A percentile compares a stretch with the other conserved stretches of the same genome.
Conservation (phyloP, 371 early-diverging fungal species). For the Rhizopus delemar region DNA sequence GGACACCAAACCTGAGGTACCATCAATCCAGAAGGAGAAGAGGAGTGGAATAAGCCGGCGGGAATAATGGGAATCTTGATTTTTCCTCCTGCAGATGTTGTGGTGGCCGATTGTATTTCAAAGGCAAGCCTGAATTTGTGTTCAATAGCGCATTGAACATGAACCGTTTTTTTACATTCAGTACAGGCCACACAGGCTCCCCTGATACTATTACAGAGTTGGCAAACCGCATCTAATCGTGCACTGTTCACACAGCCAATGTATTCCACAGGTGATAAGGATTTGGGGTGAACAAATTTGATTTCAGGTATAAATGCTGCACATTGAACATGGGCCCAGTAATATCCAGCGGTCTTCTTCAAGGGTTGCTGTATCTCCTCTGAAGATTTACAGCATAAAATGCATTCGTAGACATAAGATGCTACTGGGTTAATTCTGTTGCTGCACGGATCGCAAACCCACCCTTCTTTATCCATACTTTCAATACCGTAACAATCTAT, state of each 20-base stretch:
- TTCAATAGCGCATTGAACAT: conserved; percentile 55
- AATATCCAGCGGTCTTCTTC: conserved; percentile 83
- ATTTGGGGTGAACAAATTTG: conserved; percentile 61
- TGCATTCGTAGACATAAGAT: conserved; percentile 65
- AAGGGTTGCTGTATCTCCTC: conserved; percentile 58
- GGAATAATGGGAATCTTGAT: conserved; percentile 24
- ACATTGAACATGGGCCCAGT: conserved; percentile 95
- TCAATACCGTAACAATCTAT: conserved; percentile 57
- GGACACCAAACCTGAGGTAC: conserved; percentile 57
- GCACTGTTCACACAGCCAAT: conserved; percentile 65
- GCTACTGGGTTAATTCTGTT: conserved; percentile 61
- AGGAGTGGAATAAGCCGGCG: conserved; percentile 23
- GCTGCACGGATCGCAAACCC: conserved; percentile 67
- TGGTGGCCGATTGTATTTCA: conserved; percentile 34
- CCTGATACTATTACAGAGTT: conserved; percentile 43
- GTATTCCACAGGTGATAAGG: conserved; percentile 78
- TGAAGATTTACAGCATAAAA: conserved; percentile 53
- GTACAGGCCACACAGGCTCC: conserved; percentile 50
- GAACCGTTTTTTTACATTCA: conserved; percentile 42
- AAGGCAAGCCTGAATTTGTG: conserved; percentile 47
- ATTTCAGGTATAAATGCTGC: conserved; percentile 83
- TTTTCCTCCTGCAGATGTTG: conserved; percentile 7
- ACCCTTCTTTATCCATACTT: conserved; percentile 28
- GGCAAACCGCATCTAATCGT: conserved; percentile 61
- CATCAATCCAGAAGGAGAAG: conserved; percentile 46